Evolutionary conservation across 1,284 basidiomycete species (phyloP).

Genomic region (Papiliotrema fonsecae): DNA sequence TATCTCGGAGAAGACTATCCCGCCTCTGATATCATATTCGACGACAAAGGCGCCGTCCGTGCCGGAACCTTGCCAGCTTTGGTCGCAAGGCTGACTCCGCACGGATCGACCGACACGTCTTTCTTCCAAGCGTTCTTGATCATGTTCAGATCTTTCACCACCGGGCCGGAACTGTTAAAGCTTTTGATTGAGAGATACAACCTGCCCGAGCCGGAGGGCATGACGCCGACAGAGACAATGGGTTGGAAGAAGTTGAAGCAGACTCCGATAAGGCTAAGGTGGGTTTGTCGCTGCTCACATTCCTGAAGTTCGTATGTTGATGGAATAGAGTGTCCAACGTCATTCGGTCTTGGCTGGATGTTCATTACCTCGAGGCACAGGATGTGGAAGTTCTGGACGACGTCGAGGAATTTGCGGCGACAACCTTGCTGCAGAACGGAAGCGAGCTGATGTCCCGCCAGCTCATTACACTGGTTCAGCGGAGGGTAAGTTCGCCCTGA

Average conservation of each 20-base stretch:
- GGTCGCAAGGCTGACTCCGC: conserved; percentile 83
- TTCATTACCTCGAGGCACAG: conserved; percentile 74
- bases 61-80: conserved; percentile 82
- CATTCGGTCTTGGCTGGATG: conserved; percentile 73
- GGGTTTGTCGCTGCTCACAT: conserved; percentile 31
- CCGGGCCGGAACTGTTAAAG: conserved; percentile 76
- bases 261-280: conserved; percentile 82
- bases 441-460: conserved; percentile 66
- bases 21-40: conserved; percentile 74
- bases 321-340: conserved; percentile 68
- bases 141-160: conserved; percentile 95
- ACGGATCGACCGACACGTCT: conserved; percentile 62
- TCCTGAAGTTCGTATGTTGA: conserved; percentile 6
- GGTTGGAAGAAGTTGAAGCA: conserved; percentile 89
- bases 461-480: conserved; percentile 65
- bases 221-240: conserved; percentile 62
- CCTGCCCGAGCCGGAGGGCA: conserved; percentile 67
- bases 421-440: conserved; percentile 53
- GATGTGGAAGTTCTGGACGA: conserved; percentile 69
- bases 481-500: conserved; percentile 57
- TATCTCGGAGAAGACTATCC: conserved; percentile 77
- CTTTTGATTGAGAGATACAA: conserved; percentile 80
- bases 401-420: conserved; percentile 70
- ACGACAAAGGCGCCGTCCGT: conserved; percentile 73
- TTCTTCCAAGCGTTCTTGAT: conserved; percentile 92